Percentiles rank a stretch among this genome's conserved stretches.
phyloP scores from a whole-genome alignment of 2,329 filamentous ascomycete species.

The Trichoderma sp. region DNA sequence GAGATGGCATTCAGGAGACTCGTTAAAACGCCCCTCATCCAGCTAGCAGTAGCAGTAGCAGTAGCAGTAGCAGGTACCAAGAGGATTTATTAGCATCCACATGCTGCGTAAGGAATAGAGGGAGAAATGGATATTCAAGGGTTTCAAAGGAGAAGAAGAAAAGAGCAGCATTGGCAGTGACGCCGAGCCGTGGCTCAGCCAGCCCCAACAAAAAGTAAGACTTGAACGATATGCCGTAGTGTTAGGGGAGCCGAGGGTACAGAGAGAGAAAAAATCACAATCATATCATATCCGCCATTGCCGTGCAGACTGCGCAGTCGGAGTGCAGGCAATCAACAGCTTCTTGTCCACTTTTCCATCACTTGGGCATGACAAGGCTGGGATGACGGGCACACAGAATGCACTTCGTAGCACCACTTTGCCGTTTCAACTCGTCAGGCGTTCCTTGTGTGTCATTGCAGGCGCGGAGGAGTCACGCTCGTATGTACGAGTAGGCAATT shows the following conservation, averaged over 20 bases:
- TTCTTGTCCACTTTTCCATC: background rate
- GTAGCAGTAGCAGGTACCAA: background rate
- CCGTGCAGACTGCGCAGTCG: background rate
- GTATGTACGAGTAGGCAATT: background rate
- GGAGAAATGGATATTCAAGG: background rate
- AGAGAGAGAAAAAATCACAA: background rate
- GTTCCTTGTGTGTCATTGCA: background rate
- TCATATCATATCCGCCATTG: slow-evolving; percentile 5
- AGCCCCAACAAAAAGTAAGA: slow-evolving; percentile 2
- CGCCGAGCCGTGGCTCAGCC: slow-evolving; percentile 1
- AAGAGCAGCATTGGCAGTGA: background rate
- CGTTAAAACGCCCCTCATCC: background rate
- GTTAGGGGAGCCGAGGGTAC: background rate
- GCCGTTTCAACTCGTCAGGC: background rate
- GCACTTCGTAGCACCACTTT: background rate
- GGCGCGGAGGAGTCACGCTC: background rate
- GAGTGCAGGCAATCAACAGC: background rate
- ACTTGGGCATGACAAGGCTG: background rate
- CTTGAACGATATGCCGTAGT: background rate
- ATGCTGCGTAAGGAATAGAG: background rate
- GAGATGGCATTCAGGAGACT: background rate
- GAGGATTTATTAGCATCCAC: slow-evolving; percentile 10
- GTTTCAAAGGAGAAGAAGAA: background rate
- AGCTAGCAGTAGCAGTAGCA: background rate
- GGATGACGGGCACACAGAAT: background rate